phyloP scores from a whole-genome alignment of 192 early-diverging fungal species.

The Oehlia diaphana region DNA sequence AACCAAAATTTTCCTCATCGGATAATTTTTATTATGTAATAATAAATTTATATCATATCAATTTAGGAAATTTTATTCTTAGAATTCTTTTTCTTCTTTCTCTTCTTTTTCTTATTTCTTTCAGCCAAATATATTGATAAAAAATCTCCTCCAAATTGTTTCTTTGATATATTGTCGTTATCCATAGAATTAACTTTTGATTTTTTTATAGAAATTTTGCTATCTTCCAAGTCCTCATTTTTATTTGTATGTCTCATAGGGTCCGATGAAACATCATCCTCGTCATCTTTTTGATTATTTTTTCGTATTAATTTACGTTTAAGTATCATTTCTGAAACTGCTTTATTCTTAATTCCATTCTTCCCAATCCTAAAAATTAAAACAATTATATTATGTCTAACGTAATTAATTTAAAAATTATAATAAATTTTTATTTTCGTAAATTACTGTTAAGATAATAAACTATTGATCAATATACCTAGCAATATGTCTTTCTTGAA shows the following conservation, averaged over 20 bases:
- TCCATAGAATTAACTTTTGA: background rate
- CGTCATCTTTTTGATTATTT: background rate
- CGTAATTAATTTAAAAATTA: background rate
- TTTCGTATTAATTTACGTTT: background rate
- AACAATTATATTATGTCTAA: background rate
- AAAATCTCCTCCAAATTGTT: background rate
- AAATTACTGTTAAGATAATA: background rate
- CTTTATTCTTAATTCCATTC: background rate
- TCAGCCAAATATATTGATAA: slow-evolving; percentile 9
- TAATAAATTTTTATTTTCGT: background rate
- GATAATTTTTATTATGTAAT: background rate
- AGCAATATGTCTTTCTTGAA: background rate
- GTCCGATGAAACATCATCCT: background rate
- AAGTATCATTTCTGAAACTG: background rate
- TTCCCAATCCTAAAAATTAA: background rate
- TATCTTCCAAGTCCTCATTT: background rate
- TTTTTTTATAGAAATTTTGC: background rate
- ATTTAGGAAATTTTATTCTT: background rate
- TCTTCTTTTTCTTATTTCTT: slow-evolving; percentile 4
- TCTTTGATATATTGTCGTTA: background rate
- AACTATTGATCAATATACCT: background rate
- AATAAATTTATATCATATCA: background rate
- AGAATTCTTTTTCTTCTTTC: background rate
- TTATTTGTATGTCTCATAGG: background rate
- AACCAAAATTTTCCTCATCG: background rate